phyloP scores from a whole-genome alignment of 768 basidiomycete genomes.

The Boletus patriciae region DNA sequence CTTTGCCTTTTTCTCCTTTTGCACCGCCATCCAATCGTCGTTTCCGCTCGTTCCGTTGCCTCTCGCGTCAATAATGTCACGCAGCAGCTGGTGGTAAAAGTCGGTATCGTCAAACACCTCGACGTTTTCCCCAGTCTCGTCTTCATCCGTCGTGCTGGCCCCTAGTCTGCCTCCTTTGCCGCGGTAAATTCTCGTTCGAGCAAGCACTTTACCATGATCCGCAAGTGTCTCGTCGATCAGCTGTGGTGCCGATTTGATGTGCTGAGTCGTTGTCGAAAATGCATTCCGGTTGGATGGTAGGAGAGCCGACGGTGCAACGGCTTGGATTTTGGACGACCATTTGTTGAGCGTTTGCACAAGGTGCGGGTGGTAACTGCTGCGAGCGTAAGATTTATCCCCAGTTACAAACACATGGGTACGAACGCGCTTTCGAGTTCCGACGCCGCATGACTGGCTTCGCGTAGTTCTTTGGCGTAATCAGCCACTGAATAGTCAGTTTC shows the following conservation, averaged over 20 bases:
- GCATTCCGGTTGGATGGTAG: constrained; percentile 68
- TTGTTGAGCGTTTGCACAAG: constrained; percentile 80
- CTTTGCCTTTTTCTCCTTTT: constrained; percentile 71
- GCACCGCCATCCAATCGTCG: constrained; percentile 63
- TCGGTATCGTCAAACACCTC: constrained; percentile 86
- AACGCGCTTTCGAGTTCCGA: constrained; percentile 55
- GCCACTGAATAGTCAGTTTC: constrained; percentile 7
- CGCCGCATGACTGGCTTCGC: constrained; percentile 42
- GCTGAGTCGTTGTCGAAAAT: constrained; percentile 60
- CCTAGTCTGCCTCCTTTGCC: constrained; percentile 49
- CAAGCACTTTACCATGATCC: constrained; percentile 58
- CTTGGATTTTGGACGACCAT: constrained; percentile 96
- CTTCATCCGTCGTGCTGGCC: constrained; percentile 29
- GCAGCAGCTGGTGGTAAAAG: constrained; percentile 88
- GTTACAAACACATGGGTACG: constrained; percentile 23
- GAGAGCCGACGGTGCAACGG: constrained; percentile 79
- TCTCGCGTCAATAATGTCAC: constrained; percentile 84
- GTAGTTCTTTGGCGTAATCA: constrained; percentile 32
- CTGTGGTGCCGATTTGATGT: constrained; percentile 64
- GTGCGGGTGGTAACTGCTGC: constrained; percentile 60
- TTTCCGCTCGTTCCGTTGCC: constrained; percentile 43
- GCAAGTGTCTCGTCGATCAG: constrained; percentile 73
- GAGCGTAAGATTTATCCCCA: constrained; percentile 5
- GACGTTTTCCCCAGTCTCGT: constrained; percentile 34
- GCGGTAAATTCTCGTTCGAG: constrained; percentile 60